Evolutionary conservation across 148 eudicot genomes (phyloP).

Genomic region (Rhododendron simsii): DNA sequence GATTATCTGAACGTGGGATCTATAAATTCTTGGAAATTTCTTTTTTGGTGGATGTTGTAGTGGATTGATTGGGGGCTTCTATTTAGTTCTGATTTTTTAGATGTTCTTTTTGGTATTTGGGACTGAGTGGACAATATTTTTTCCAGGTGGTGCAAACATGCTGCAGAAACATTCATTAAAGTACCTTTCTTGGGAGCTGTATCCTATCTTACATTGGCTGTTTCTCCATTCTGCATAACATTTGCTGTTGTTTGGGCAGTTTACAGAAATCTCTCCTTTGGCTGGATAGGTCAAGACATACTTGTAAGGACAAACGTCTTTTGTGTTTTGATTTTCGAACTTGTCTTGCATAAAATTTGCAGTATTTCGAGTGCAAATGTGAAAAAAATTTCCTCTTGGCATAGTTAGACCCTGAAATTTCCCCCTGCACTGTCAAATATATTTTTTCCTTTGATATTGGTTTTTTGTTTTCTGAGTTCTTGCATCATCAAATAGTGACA

Average conservation of each 20-base stretch:
- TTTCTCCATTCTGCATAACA: conserved; percentile 76
- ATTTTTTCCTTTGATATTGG: background rate
- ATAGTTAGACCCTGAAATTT: background rate
- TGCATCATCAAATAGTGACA: background rate
- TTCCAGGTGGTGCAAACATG: conserved; percentile 58
- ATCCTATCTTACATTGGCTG: conserved; percentile 71
- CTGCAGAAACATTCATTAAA: conserved; percentile 56
- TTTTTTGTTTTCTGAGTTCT: background rate
- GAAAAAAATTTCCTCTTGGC: background rate
- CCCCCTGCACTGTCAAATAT: background rate
- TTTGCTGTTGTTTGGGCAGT: conserved; percentile 77
- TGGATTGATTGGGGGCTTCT: background rate
- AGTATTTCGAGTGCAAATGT: background rate
- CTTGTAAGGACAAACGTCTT: conserved; percentile 49
- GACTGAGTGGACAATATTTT: background rate
- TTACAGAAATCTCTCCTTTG: conserved; percentile 45
- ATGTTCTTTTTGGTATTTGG: background rate
- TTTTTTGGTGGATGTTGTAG: background rate
- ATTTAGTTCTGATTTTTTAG: background rate
- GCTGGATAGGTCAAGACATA: conserved; percentile 93
- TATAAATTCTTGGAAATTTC: background rate
- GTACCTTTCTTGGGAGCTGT: conserved; percentile 72
- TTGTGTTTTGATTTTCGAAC: background rate
- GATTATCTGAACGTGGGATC: background rate
- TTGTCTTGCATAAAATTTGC: background rate